phyloP scores from a whole-genome alignment of 2,329 filamentous ascomycete species.

The Fusarium sp. region DNA sequence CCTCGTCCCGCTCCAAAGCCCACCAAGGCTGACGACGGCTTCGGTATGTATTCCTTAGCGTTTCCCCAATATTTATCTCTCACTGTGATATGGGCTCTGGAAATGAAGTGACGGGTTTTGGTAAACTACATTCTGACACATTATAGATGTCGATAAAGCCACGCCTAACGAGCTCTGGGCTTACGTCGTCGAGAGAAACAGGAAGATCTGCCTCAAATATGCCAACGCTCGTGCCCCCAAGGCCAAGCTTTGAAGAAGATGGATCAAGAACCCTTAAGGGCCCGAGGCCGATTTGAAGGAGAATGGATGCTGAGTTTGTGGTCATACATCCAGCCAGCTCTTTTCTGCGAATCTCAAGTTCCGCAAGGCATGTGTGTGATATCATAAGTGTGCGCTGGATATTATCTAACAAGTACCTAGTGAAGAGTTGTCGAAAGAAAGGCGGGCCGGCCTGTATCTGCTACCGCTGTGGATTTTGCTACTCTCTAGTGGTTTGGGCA shows the following conservation, averaged over 20 bases:
- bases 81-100: neutral
- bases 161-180: neutral
- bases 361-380: neutral
- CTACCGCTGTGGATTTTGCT: neutral
- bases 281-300: neutral
- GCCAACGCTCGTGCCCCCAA: neutral
- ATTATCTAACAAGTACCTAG: neutral
- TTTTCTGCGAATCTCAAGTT: neutral
- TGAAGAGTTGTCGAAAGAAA: neutral
- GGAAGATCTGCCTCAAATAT: neutral
- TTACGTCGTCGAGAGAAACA: neutral
- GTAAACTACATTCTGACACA: neutral
- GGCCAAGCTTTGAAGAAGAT: neutral
- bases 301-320: neutral
- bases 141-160: neutral
- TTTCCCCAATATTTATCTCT: neutral
- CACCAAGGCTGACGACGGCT: neutral
- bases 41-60: neutral
- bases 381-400: neutral
- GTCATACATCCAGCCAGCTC: neutral
- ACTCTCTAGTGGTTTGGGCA: neutral
- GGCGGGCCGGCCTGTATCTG: neutral
- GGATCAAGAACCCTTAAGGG: neutral
- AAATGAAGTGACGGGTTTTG: neutral
- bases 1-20: neutral